Percentiles rank a stretch among this genome's conserved stretches.
Conservation (phyloP, 441 rosid genomes). For the Erodium texanum region DNA sequence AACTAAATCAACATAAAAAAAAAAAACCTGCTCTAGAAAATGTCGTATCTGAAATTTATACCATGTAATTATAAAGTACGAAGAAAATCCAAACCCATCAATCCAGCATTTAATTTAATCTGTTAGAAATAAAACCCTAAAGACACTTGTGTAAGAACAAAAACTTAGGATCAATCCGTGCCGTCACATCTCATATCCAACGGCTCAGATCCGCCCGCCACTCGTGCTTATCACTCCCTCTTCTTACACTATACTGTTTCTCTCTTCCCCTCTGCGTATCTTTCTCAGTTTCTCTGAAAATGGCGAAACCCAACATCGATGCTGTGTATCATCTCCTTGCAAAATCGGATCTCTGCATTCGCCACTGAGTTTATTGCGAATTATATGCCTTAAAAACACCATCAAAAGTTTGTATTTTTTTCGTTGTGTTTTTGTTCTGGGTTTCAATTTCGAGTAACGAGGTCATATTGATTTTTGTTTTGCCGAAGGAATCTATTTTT, state of each 20-base stretch:
- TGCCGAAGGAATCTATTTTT: neutral
- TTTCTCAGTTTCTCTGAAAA: constrained; percentile 13
- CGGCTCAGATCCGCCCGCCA: constrained; percentile 23
- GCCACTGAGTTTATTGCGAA: constrained; percentile 2
- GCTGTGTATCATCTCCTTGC: constrained; percentile 12
- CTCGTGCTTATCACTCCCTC: constrained; percentile 33
- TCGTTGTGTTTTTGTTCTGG: no score
- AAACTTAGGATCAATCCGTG: constrained; percentile 26
- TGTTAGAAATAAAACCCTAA: constrained; percentile 26
- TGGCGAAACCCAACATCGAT: constrained; percentile 29
- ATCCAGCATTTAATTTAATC: no score
- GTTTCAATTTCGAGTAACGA: no score
- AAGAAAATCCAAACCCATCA: constrained; percentile 6
- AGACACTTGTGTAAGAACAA: constrained; percentile 27
- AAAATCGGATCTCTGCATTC: constrained; percentile 21
- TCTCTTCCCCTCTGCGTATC: neutral
- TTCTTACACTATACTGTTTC: constrained; percentile 18
- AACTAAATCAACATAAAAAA: neutral
- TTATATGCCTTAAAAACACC: neutral
- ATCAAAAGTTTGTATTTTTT: constrained; percentile 4
- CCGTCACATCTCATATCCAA: constrained; percentile 32
- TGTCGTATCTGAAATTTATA: neutral
- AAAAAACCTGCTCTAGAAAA: neutral
- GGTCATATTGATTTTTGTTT: neutral
- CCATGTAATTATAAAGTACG: no score